Evolutionary conservation across 441 rosid genomes (phyloP).

Genomic region (Erysimum pusillum): DNA sequence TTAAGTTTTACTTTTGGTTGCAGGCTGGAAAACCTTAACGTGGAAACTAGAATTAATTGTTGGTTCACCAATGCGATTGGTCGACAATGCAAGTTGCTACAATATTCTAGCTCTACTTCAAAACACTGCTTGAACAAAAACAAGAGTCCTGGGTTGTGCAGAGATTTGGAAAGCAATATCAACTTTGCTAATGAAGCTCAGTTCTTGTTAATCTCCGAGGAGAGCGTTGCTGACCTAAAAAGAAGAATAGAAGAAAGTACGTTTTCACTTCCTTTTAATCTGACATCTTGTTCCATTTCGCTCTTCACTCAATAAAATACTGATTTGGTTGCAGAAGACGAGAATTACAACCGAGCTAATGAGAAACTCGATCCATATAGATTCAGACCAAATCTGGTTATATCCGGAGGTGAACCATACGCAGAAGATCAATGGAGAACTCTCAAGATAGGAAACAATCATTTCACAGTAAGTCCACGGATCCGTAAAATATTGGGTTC

Average conservation of each 20-base stretch:
- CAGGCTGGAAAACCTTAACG: constrained; percentile 65
- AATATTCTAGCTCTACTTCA: constrained; percentile 52
- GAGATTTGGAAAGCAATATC: constrained; percentile 65
- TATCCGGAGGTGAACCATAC: constrained; percentile 82
- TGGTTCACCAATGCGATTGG: constrained; percentile 89
- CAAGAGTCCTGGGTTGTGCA: constrained; percentile 59
- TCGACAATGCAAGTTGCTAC: constrained; percentile 76
- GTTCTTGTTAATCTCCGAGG: constrained; percentile 82
- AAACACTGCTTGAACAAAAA: constrained; percentile 50
- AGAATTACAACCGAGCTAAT: constrained; percentile 38
- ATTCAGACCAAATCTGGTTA: constrained; percentile 85
- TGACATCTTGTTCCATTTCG: constrained; percentile 17
- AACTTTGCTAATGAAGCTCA: constrained; percentile 95
- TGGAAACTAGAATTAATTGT: constrained; percentile 60
- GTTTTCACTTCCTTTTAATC: constrained; percentile 33
- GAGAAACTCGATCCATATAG: constrained; percentile 64
- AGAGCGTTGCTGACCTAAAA: constrained; percentile 82
- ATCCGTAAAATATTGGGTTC: not conserved
- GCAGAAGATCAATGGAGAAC: constrained; percentile 86
- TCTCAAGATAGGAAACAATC: constrained; percentile 65
- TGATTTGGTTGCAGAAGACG: constrained; percentile 48
- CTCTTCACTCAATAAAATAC: not conserved
- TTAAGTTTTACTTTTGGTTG: constrained; percentile 12
- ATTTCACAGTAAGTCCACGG: constrained; percentile 64
- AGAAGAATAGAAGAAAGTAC: constrained; percentile 67